These are phyloP conservation scores for Candida easanensis DNA, from an alignment of 805 yeast species.

Conservation along the genomic window DNA sequence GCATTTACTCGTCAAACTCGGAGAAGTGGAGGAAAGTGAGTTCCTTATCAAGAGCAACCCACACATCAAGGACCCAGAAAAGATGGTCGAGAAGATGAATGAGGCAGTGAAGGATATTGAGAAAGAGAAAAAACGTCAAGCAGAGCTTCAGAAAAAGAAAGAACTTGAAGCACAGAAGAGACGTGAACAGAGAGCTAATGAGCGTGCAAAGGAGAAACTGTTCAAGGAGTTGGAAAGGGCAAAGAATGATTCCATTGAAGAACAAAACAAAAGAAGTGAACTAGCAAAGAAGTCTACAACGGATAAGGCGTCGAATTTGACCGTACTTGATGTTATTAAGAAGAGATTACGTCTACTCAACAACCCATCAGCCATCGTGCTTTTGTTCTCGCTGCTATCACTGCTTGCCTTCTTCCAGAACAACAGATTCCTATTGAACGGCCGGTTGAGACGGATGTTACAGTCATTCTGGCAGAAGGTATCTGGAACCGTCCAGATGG, in stretches of 20 bases:
- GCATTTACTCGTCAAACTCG: constrained; percentile 20
- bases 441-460: constrained; percentile 10
- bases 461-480: constrained; percentile 17
- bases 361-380: constrained; percentile 6
- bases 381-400: constrained; percentile 18
- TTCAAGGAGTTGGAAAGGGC: constrained; percentile 12
- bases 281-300: constrained; percentile 1
- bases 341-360: constrained; percentile 10
- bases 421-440: constrained; percentile 11
- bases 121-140: constrained; percentile 10
- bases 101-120: constrained; percentile 11
- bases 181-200: constrained; percentile 14
- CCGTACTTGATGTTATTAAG: constrained; percentile 19
- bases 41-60: constrained; percentile 20
- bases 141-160: constrained; percentile 14
- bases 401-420: constrained; percentile 13
- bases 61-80: constrained; percentile 15
- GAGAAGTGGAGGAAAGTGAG: constrained; percentile 22
- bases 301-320: background rate
- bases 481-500: constrained; percentile 22
- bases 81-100: constrained; percentile 13
- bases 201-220: constrained; percentile 10
- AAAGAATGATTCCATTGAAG: constrained; percentile 8
- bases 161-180: constrained; percentile 12
- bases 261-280: constrained; percentile 3